Conservation (phyloP, 2,329 filamentous ascomycete genomes). For the Colletotrichum gigasporum region DNA sequence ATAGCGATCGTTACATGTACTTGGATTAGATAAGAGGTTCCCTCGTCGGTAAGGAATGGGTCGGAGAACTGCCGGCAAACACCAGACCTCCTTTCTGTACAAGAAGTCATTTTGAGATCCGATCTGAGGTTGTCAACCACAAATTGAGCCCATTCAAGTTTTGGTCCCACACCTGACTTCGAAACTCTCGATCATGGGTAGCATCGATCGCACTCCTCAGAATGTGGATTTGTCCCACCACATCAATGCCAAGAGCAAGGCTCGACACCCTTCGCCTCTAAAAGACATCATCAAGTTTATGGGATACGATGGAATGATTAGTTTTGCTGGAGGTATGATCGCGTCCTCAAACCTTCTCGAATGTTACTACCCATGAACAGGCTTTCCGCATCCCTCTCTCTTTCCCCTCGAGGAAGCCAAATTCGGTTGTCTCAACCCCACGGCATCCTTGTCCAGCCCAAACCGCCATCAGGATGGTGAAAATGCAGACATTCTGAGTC, state of each 20-base stretch:
- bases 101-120: too few relatives aligned
- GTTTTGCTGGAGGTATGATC: constrained; percentile 40
- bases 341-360: too few relatives aligned
- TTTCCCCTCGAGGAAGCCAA: constrained; percentile 36
- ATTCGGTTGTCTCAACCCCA: constrained; percentile 26
- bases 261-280: constrained; percentile 41
- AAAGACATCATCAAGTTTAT: constrained; percentile 46
- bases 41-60: too few relatives aligned
- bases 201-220: background rate
- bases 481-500: constrained; percentile 8
- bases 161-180: too few relatives aligned
- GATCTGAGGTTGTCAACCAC: too few relatives aligned
- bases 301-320: constrained; percentile 44
- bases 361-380: constrained; percentile 4
- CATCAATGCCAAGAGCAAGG: constrained; percentile 40
- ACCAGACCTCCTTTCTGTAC: too few relatives aligned
- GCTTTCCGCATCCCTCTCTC: constrained; percentile 40
- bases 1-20: too few relatives aligned
- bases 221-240: constrained; percentile 41
- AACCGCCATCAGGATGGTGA: background rate
- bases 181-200: too few relatives aligned
- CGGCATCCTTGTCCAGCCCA: background rate
- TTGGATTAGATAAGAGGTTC: too few relatives aligned
- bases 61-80: too few relatives aligned
- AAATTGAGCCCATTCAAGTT: too few relatives aligned